Evolutionary conservation across 441 rosid species (phyloP).

Genomic region (Populus hybrid): DNA sequence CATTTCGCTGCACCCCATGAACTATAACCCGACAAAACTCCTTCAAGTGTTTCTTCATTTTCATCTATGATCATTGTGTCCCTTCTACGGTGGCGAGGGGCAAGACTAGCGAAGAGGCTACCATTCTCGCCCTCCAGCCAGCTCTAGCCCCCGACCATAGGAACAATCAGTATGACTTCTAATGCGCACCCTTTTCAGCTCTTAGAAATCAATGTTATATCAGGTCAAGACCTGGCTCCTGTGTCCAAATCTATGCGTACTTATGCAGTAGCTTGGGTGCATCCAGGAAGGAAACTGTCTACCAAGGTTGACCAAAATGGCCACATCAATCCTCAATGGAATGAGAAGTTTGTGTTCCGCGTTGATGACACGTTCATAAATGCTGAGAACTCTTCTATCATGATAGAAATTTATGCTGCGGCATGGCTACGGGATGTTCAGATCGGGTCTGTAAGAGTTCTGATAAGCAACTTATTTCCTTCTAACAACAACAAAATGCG

Average conservation of each 20-base stretch:
- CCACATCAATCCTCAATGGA: constrained; percentile 46
- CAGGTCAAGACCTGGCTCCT: constrained; percentile 73
- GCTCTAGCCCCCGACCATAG: background rate
- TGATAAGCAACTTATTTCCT: constrained; percentile 61
- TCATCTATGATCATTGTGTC: background rate
- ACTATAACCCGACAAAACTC: background rate
- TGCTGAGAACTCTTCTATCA: constrained; percentile 53
- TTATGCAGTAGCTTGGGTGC: constrained; percentile 51
- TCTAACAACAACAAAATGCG: constrained; percentile 37
- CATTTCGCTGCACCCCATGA: background rate
- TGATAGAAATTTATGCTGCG: constrained; percentile 75
- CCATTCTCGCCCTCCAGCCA: background rate
- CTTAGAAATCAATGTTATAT: constrained; percentile 64
- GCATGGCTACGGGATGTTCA: constrained; percentile 83
- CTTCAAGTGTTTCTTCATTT: background rate
- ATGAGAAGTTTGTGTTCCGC: constrained; percentile 66
- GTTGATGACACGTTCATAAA: constrained; percentile 62
- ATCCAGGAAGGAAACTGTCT: constrained; percentile 37
- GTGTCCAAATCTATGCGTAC: constrained; percentile 77
- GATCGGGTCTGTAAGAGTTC: constrained; percentile 67
- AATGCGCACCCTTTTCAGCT: constrained; percentile 45
- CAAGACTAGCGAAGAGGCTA: background rate
- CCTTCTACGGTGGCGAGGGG: background rate
- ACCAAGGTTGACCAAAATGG: constrained; percentile 43
- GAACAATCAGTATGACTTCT: constrained; percentile 11